A percentile compares a stretch with the other conserved stretches of the same genome.
phyloP scores from a whole-genome alignment of 306 rosid species.

The Ammopiptanthus mongolicus region DNA sequence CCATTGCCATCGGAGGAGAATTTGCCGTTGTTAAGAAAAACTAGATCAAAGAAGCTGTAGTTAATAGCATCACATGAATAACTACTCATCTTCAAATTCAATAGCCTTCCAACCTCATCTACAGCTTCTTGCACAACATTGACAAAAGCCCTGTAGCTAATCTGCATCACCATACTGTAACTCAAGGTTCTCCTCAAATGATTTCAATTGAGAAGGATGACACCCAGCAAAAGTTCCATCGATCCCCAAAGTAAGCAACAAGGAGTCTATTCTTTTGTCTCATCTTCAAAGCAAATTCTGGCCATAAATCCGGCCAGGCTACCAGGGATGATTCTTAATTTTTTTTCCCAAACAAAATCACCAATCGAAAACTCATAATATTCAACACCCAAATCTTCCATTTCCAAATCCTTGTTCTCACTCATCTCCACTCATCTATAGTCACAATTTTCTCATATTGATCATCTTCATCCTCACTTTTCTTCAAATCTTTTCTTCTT shows the following conservation, averaged over 20 bases:
- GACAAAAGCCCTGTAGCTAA: conserved; percentile 44
- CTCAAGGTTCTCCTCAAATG: conserved; percentile 47
- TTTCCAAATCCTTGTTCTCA: conserved; percentile 40
- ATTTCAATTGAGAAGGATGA: conserved; percentile 61
- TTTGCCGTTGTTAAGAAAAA: too few relatives aligned
- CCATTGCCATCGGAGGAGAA: too few relatives aligned
- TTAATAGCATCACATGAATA: too few relatives aligned
- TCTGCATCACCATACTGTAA: conserved; percentile 58
- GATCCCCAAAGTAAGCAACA: conserved; percentile 77
- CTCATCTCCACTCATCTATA: conserved; percentile 28
- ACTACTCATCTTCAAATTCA: too few relatives aligned
- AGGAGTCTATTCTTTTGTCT: conserved; percentile 41
- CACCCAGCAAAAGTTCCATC: conserved; percentile 80
- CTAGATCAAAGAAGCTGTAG: too few relatives aligned
- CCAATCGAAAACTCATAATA: conserved; percentile 43
- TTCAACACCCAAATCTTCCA: conserved; percentile 31
- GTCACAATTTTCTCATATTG: conserved; percentile 18
- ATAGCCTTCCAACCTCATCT: conserved; percentile 44
- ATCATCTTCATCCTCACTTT: conserved; percentile 23
- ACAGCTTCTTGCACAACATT: conserved; percentile 58
- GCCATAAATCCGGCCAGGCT: conserved; percentile 67
- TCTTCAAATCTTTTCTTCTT: neutral
- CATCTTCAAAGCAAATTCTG: conserved; percentile 56
- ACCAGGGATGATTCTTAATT: conserved; percentile 75
- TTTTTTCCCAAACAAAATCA: conserved; percentile 81